Base-by-base conservation (phyloP, 768 basidiomycete species). In the Mrakia gelida region DNA sequence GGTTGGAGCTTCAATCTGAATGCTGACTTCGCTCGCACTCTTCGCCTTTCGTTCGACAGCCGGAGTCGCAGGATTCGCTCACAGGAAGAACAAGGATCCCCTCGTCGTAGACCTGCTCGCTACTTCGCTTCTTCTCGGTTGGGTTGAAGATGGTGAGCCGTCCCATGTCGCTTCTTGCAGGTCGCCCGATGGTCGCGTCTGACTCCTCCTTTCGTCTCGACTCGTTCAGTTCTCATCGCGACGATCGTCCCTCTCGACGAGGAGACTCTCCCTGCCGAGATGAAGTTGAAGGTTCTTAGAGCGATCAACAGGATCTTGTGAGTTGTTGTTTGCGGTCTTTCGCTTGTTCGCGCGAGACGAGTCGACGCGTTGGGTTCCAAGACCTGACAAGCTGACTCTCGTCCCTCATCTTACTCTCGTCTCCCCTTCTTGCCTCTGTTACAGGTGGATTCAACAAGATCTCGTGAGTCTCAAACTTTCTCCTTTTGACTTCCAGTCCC, bases 361-460 rank as follows among this genome's bases (percentile, higher is more conserved):
- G n/a, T n/a, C n/a, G n/a, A n/a, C n/a, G n/a, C n/a, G n/a, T n/a
- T n/a, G n/a, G n/a, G n/a, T n/a, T n/a, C n/a, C n/a, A n/a, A n/a
- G n/a, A n/a, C n/a, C n/a, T n/a, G n/a, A n/a, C n/a, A n/a, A n/a
- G n/a, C n/a, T n/a, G n/a, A n/a, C n/a, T n/a, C n/a, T n/a, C n/a
- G n/a, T n/a, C n/a, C n/a, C n/a, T n/a, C n/a, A n/a, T n/a, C n/a
- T n/a, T n/a, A n/a, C n/a, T n/a, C 41, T 26, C 30, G 3, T 54
- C 56, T 56, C 26, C 11, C 32, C 49, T 15, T 59, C 13, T 9
- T 34, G 7, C 54, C 30, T n/a, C 26, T 3, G 13, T 21, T 4
- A 15, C 72, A 73, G 73, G 23, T 75, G 73, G 73, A 75, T 75
- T 43, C 73, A 75, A 28, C 73, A 75, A 32, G 73, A 75, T 30